These are phyloP conservation scores for Trichophaea hybrida DNA, from an alignment of 2,329 filamentous ascomycete species.

Conservation along the genomic window DNA sequence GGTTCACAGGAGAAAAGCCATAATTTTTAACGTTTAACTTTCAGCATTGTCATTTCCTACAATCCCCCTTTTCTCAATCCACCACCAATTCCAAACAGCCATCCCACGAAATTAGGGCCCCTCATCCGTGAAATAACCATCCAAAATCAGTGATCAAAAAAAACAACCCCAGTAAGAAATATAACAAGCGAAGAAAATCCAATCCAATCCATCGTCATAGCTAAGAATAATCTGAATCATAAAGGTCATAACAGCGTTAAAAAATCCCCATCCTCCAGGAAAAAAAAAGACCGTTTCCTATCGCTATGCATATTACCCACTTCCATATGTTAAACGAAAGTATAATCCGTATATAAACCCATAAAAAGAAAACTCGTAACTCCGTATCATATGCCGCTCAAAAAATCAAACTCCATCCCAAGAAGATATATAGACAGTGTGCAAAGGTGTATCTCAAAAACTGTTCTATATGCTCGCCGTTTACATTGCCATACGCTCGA, in stretches of 20 bases:
- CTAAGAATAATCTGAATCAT: background rate
- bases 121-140: background rate
- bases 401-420: background rate
- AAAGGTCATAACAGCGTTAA: background rate
- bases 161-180: background rate
- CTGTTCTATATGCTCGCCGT: background rate
- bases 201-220: no score
- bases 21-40: background rate
- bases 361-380: background rate
- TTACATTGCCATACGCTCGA: constrained; percentile 10
- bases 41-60: background rate
- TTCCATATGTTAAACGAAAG: background rate
- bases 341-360: background rate
- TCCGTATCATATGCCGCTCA: background rate
- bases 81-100: background rate
- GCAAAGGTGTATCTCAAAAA: no score
- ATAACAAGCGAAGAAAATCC: background rate
- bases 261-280: background rate
- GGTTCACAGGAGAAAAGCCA: background rate
- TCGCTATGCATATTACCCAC: background rate
- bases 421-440: no score
- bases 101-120: background rate
- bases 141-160: background rate
- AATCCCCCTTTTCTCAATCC: background rate
- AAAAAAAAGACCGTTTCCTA: background rate